A percentile compares a stretch with the other conserved stretches of the same genome.
phyloP scores from a whole-genome alignment of 2,329 filamentous ascomycete genomes.

The Atkinsonella hypoxylon region DNA sequence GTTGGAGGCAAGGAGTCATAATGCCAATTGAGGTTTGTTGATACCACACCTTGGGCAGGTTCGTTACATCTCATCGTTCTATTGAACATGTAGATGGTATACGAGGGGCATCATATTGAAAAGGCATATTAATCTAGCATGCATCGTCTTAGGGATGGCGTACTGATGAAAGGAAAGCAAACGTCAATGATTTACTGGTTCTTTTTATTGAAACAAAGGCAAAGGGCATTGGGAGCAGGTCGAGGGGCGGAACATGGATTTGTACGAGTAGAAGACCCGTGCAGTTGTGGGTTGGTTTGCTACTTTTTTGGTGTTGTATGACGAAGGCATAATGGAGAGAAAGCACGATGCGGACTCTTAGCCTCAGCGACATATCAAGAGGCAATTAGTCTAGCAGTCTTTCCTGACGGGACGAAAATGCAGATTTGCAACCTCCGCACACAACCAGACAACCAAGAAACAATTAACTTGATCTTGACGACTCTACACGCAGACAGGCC shows the following conservation, averaged over 20 bases:
- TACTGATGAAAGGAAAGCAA: neutral
- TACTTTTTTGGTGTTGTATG: neutral
- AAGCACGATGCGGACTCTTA: neutral
- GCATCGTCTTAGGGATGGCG: slow-evolving; percentile 27
- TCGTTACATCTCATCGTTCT: slow-evolving; percentile 16
- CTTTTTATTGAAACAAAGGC: slow-evolving; percentile 11
- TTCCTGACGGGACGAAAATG: neutral
- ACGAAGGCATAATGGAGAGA: neutral
- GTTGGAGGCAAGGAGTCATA: slow-evolving; percentile 17
- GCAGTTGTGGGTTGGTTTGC: neutral
- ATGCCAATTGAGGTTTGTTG: slow-evolving; percentile 17
- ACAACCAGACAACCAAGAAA: slow-evolving; percentile 2
- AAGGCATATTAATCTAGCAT: slow-evolving; percentile 28
- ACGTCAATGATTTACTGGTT: neutral
- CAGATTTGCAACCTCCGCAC: neutral
- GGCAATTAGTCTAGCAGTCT: neutral
- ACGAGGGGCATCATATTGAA: slow-evolving; percentile 23
- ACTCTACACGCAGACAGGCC: neutral
- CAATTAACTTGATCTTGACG: slow-evolving; percentile 7
- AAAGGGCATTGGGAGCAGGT: slow-evolving; percentile 13
- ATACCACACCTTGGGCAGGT: slow-evolving; percentile 17
- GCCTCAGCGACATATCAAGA: neutral
- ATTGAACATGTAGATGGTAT: slow-evolving; percentile 22
- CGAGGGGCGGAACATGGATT: slow-evolving; percentile 9
- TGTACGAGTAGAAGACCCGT: slow-evolving; percentile 21